These are phyloP conservation scores for Syzygium malaccense DNA, from an alignment of 441 rosid species.

Conservation along the genomic window DNA sequence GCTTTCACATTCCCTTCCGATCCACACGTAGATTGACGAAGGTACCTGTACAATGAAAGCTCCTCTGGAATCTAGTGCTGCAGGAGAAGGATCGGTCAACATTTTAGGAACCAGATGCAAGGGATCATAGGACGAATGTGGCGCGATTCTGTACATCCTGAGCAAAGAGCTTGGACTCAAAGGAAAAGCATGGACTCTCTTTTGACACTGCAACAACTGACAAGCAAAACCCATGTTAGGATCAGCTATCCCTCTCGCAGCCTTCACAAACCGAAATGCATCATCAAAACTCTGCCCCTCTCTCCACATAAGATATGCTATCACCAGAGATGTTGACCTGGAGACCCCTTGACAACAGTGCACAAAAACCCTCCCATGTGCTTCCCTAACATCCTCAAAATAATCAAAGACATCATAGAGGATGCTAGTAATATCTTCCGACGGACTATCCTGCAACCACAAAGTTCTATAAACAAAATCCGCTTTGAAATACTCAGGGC, in stretches of 20 bases:
- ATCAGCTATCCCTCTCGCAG: constrained; percentile 94
- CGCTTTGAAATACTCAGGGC: constrained; percentile 90
- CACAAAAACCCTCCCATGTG: constrained; percentile 81
- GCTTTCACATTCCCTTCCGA: constrained; percentile 68
- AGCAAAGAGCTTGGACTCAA: constrained; percentile 93
- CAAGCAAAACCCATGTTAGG: constrained; percentile 99
- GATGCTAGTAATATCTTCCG: constrained; percentile 96
- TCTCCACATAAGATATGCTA: constrained; percentile 97
- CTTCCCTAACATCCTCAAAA: constrained; percentile 96
- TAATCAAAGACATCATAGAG: constrained; percentile 95
- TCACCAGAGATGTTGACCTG: constrained; percentile 91
- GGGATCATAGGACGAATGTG: constrained; percentile 96
- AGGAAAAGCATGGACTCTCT: constrained; percentile 93
- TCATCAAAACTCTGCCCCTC: constrained; percentile 98
- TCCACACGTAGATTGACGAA: constrained; percentile 76
- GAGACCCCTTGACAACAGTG: constrained; percentile 99
- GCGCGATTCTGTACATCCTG: constrained; percentile 83
- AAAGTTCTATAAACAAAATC: constrained; percentile 85
- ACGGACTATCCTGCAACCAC: constrained; percentile 97
- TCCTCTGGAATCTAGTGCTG: constrained; percentile 89
- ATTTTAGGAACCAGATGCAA: constrained; percentile 93
- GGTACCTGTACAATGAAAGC: constrained; percentile 88
- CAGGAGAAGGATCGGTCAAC: constrained; percentile 76
- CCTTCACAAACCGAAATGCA: constrained; percentile 93
- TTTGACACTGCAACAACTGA: constrained; percentile 91